phyloP scores from a whole-genome alignment of 2,329 filamentous ascomycete species.

The Talaromyces marneffei region DNA sequence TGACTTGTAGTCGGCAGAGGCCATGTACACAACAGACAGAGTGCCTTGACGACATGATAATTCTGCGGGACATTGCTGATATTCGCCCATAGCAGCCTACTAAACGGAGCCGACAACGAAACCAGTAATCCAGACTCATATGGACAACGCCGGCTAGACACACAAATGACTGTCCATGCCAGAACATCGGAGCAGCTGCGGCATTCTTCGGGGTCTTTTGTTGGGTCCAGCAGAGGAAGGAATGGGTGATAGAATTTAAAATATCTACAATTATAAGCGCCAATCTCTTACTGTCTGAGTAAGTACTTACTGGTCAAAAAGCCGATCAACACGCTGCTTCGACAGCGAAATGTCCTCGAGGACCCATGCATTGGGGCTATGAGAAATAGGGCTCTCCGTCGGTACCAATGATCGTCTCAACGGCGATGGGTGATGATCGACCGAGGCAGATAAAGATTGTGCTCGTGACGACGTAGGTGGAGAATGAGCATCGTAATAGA shows the following conservation, averaged over 20 bases:
- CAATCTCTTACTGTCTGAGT: not conserved
- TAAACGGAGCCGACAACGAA: constrained; percentile 46
- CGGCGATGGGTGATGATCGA: constrained; percentile 26
- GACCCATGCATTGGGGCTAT: constrained; percentile 41
- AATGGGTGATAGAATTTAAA: constrained; percentile 60
- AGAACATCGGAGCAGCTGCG: constrained; percentile 53
- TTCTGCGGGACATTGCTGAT: constrained; percentile 54
- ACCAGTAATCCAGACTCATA: constrained; percentile 50
- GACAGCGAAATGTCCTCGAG: constrained; percentile 44
- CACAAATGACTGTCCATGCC: constrained; percentile 59
- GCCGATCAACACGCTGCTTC: constrained; percentile 33
- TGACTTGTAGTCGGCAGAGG: constrained; percentile 57
- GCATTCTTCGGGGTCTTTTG: constrained; percentile 51
- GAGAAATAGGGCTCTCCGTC: constrained; percentile 30
- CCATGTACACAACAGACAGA: constrained; percentile 59
- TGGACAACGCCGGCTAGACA: constrained; percentile 55
- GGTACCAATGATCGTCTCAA: constrained; percentile 30
- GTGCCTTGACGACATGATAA: constrained; percentile 58
- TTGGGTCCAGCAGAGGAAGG: constrained; percentile 54
- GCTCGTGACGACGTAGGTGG: constrained; percentile 21
- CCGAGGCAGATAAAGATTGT: constrained; percentile 29
- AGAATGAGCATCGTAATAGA: constrained; percentile 28
- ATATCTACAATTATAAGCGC: constrained; percentile 39
- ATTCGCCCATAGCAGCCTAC: constrained; percentile 54
- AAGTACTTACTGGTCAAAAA: constrained; percentile 39